Base-by-base conservation (phyloP, 2,329 filamentous ascomycete species). In the Pezicula neosporulosa region DNA sequence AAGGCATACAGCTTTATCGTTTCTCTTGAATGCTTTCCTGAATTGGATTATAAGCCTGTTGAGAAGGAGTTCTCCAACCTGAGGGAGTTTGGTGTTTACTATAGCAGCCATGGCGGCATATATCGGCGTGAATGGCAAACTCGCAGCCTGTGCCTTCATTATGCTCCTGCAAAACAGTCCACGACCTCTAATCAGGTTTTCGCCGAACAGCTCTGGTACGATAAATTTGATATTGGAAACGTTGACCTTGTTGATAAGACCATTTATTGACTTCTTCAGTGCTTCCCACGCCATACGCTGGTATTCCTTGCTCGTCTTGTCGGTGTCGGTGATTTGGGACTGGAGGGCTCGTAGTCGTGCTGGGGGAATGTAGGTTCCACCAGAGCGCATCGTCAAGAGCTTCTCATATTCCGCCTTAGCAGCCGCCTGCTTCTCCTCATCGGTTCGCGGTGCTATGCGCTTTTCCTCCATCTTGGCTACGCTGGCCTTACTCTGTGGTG, bases 231-330 rank as follows among this genome's bases (percentile, higher is more conserved):
- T 97, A 70, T 99, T 99, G 33, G 89, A 90, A 50, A 93, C 89
- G 72, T 97, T 97, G 77, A 97, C 89, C 77, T 99, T 99, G 80
- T 99, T 99, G 79, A 99, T 96, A 59, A 99, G 75, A 62, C 94
- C 94, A 68, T 99, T 97, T 73, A 99, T 96, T 45, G 89, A 94
- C 77, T 99, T 99, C 76, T 99, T 99, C 65, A 99, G 76, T 12
- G 93, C 93, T 72, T 99, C 94, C 94, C 94, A 99, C 8, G 92
- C 91, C 90, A 99, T 96, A 63, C 94, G 89, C 79, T 97, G 94
- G 68, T 96, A 97, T 73, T 97, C 94, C 71, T 96, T 95, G 71
- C 87, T 95, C 49, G 82, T 86, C 77, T 96, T 96, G 74, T 99
- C 94, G 56, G 91, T 96, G 74, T 99, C 94, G 56, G 91, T 97